Evolutionary conservation across 495 filamentous ascomycete genomes (phyloP).

Genomic region (Annulohypoxylon maeteangense): DNA sequence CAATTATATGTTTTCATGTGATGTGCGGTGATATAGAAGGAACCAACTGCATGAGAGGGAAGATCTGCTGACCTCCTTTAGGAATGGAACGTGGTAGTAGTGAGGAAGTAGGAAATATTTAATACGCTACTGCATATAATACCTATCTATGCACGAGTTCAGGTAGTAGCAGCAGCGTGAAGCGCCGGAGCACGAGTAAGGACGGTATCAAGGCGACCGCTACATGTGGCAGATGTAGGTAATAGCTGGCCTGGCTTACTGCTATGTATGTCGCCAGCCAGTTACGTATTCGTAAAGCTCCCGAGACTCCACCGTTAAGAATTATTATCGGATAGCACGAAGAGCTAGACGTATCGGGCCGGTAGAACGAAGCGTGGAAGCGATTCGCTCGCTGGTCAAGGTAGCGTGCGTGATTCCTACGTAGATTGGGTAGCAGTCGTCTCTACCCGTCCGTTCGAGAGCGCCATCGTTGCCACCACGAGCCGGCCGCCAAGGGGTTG

Average conservation of each 20-base stretch:
- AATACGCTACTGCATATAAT: constrained; percentile 39
- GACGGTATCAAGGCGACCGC: not conserved
- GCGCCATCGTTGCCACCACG: constrained; percentile 19
- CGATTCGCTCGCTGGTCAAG: constrained; percentile 28
- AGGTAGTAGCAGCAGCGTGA: constrained; percentile 18
- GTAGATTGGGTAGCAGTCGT: constrained; percentile 36
- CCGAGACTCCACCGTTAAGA: constrained; percentile 32
- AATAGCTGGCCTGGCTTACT: not conserved
- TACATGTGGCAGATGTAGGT: not conserved
- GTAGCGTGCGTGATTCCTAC: constrained; percentile 25
- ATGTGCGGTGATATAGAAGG: constrained; percentile 37
- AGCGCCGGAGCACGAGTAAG: constrained; percentile 22
- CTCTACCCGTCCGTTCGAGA: constrained; percentile 35
- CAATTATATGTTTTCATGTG: constrained; percentile 40
- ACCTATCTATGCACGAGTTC: constrained; percentile 29
- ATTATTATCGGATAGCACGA: constrained; percentile 29
- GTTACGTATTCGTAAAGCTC: constrained; percentile 12
- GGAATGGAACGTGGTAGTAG: constrained; percentile 32
- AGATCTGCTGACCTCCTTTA: constrained; percentile 40
- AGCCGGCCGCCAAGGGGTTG: constrained; percentile 12
- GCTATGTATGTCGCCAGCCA: constrained; percentile 9
- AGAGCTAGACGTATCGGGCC: constrained; percentile 34
- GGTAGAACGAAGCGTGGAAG: constrained; percentile 17
- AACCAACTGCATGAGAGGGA: constrained; percentile 44
- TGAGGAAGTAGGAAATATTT: constrained; percentile 18